Evolutionary conservation across 2,329 filamentous ascomycete genomes (phyloP).

Genomic region (Neofusicoccum sp.): DNA sequence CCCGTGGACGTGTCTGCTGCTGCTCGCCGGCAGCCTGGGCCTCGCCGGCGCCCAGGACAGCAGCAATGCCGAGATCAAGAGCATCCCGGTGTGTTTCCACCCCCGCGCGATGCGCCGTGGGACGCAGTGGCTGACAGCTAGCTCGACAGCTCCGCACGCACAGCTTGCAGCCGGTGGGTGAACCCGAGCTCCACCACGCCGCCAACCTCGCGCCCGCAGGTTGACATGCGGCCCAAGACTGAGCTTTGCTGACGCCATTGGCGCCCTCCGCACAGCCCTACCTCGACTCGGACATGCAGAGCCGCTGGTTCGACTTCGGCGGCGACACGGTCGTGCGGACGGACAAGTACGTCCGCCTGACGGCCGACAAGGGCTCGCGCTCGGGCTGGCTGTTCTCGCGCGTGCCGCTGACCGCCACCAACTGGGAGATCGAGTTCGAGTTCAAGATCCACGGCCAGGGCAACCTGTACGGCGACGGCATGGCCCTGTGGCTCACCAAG

Average conservation of each 20-base stretch:
- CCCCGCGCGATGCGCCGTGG: constrained; percentile 17
- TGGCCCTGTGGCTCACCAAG: constrained; percentile 98
- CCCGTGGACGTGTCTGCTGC: constrained; percentile 36
- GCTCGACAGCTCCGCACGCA: constrained; percentile 74
- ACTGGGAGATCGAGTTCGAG: constrained; percentile 97
- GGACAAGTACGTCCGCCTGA: constrained; percentile 83
- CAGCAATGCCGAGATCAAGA: constrained; percentile 52
- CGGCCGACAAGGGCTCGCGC: constrained; percentile 86
- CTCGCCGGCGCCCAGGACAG: constrained; percentile 37
- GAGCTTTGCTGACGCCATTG: constrained; percentile 10
- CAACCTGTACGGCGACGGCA: constrained; percentile 90
- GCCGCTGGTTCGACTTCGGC: constrained; percentile 98
- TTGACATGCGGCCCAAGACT: not conserved
- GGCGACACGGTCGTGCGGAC: constrained; percentile 83
- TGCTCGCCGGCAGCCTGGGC: constrained; percentile 38
- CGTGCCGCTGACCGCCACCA: constrained; percentile 92
- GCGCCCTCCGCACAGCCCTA: constrained; percentile 64
- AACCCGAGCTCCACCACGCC: constrained; percentile 17
- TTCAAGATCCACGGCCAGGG: constrained; percentile 90
- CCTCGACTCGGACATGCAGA: constrained; percentile 96
- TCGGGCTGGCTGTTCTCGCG: constrained; percentile 91
- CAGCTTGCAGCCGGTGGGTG: constrained; percentile 72
- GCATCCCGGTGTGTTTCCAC: constrained; percentile 58
- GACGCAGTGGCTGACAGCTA: constrained; percentile 23
- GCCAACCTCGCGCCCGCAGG: not conserved